Conservation (phyloP, 495 filamentous ascomycete genomes). For the Rostrohypoxylon terebratum region DNA sequence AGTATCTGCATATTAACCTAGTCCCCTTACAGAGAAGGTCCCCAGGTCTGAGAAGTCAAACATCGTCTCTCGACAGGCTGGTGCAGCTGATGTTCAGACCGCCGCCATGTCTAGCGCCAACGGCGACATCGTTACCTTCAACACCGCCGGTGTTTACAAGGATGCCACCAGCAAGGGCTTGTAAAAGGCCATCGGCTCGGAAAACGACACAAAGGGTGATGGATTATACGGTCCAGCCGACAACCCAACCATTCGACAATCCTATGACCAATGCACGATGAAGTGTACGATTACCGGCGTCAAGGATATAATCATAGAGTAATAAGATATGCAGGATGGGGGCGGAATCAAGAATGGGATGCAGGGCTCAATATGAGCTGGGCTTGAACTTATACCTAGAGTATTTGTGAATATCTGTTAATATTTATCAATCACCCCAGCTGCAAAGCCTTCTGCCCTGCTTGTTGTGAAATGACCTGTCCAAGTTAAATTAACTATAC, state of each 20-base stretch:
- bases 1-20: conserved; percentile 17
- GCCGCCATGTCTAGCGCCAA: conserved; percentile 57
- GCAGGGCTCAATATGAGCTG: conserved; percentile 41
- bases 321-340: conserved; percentile 21
- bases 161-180: conserved; percentile 42
- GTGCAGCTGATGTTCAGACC: conserved; percentile 43
- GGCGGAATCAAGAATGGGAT: conserved; percentile 16
- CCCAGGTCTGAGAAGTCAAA: conserved; percentile 34
- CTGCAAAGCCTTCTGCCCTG: background rate
- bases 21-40: conserved; percentile 36
- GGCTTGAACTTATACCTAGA: conserved; percentile 47
- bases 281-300: conserved; percentile 30
- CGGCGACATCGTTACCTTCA: conserved; percentile 58
- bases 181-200: conserved; percentile 32
- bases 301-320: conserved; percentile 32
- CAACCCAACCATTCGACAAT: conserved; percentile 27
- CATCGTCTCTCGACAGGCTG: conserved; percentile 47
- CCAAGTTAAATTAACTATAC: background rate
- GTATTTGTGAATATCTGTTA: conserved; percentile 47
- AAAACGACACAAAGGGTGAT: conserved; percentile 1
- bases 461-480: background rate
- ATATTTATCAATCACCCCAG: conserved; percentile 37
- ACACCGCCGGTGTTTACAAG: conserved; percentile 53
- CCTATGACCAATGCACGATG: conserved; percentile 10
- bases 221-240: conserved; percentile 19